Evolutionary conservation across 1,139 yeast genomes (phyloP), one percentile per base, ranked within the genome.

Genomic region (Zygoascus hellenicus): DNA sequence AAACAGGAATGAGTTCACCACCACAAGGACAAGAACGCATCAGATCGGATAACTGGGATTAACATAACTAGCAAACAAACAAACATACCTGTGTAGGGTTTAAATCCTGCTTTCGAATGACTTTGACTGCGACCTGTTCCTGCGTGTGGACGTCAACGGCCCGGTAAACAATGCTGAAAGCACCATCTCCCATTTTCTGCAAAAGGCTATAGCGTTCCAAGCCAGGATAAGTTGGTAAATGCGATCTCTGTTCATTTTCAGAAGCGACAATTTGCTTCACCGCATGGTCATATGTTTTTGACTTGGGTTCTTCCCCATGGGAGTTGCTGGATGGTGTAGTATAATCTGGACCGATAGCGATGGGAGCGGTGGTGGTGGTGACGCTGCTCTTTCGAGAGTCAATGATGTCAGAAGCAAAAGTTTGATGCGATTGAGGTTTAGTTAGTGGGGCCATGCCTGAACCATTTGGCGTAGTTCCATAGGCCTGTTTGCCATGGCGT

Each of bases 101-200:
- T 56, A 81, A 67, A 55, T 83, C 81, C 50, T 72, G 70, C 65
- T 90, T 92, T 58, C 78, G 76, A 51, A 94, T 89, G 51, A 89
- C 80, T 63, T 92, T 92, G 57, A 92, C 78, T 16, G 98, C 97
- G 42, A 89, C 90, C 9, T 64, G 58, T 43, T 73, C 74, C 15
- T 74, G 69, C 1, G 77, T 70, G 9, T 58, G 56, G 4, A 63
- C 51, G 58, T 82, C 80, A 33, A 70, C 56, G 0, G 96, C 97
- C 58, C 79, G 79, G 66, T 81, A 89, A 5, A 90, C 97, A 19
- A 79, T 76, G 3, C 96, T 86, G 63, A 90, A 90, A 0, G 97
- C 97, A 13, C 97, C 97, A 62, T 71, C 75, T 46, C 74, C 75
- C 66, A 70, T 67, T 55, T 70, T 68, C 51, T 65, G 76, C 49